Percentiles rank a stretch among this genome's conserved stretches.
These are phyloP conservation scores for Ceriops decandra DNA, from an alignment of 345 rosid species.

Conservation along the genomic window DNA sequence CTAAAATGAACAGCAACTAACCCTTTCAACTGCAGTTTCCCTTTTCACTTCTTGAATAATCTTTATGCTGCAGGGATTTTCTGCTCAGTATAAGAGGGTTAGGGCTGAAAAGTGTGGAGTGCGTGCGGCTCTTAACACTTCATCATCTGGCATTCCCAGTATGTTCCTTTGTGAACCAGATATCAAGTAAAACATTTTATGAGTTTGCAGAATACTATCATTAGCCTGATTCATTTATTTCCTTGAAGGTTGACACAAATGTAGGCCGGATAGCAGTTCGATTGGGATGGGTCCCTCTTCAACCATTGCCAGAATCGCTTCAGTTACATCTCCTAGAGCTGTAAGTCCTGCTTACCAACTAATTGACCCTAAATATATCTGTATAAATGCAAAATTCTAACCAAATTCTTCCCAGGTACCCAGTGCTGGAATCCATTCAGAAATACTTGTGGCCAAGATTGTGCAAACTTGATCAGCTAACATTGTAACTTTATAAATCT, in stretches of 20 bases:
- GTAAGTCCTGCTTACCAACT: conserved; percentile 40
- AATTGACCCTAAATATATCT: conserved; percentile 6
- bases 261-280: conserved; percentile 97
- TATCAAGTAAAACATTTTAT: conserved; percentile 5
- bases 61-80: conserved; percentile 58
- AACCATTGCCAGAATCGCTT: conserved; percentile 88
- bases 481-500: conserved; percentile 54
- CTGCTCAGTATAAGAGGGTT: conserved; percentile 79
- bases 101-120: conserved; percentile 95
- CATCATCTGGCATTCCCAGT: conserved; percentile 95
- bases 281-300: conserved; percentile 96
- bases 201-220: conserved; percentile 8
- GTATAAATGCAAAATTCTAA: conserved; percentile 25
- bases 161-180: conserved; percentile 31
- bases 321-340: conserved; percentile 88
- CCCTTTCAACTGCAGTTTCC: not conserved
- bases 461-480: conserved; percentile 84
- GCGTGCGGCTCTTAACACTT: conserved; percentile 90
- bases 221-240: not conserved
- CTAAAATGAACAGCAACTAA: not conserved
- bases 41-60: conserved; percentile 6
- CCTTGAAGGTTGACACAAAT: conserved; percentile 83
- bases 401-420: conserved; percentile 51
- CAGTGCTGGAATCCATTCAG: conserved; percentile 82
- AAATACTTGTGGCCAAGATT: conserved; percentile 96